Conservation (phyloP, 306 rosid genomes). For the Comarum palustre region DNA sequence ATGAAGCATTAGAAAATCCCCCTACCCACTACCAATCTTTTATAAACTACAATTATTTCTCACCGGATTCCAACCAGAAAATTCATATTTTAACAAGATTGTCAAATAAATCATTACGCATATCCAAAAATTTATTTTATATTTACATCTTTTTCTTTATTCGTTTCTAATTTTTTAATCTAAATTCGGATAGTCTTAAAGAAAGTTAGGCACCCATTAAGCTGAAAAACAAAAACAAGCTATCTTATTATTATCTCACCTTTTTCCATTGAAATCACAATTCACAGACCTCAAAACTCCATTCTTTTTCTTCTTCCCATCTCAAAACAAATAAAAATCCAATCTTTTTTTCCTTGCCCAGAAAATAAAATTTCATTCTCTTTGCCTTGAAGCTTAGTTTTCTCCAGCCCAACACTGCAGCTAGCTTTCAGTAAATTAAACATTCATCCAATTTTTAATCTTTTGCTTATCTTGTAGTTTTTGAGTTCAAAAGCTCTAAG, state of each 20-base stretch:
- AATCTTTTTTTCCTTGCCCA: conserved; percentile 26
- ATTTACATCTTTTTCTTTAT: conserved; percentile 30
- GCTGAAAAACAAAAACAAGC: conserved; percentile 51
- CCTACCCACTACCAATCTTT: conserved; percentile 58
- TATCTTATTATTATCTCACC: conserved; percentile 55
- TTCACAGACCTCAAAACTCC: conserved; percentile 34
- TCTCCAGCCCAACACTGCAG: conserved; percentile 27
- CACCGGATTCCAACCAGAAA: conserved; percentile 64
- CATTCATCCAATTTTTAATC: background rate
- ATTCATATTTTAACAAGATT: conserved; percentile 37
- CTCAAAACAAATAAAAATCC: conserved; percentile 22
- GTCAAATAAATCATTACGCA: conserved; percentile 25
- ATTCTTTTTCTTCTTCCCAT: conserved; percentile 31
- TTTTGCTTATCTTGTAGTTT: conserved; percentile 24
- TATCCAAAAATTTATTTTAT: conserved; percentile 43
- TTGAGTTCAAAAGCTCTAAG: conserved; percentile 22
- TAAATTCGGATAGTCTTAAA: conserved; percentile 57
- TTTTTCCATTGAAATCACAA: conserved; percentile 53
- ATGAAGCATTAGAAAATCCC: conserved; percentile 41
- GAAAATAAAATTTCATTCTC: conserved; percentile 31
- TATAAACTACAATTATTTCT: conserved; percentile 40
- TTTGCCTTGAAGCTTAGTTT: conserved; percentile 13
- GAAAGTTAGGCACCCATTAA: conserved; percentile 72
- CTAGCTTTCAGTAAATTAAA: conserved; percentile 20
- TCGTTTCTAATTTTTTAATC: conserved; percentile 45